Conservation (phyloP, 768 basidiomycete genomes). For the Paxillus involutus region DNA sequence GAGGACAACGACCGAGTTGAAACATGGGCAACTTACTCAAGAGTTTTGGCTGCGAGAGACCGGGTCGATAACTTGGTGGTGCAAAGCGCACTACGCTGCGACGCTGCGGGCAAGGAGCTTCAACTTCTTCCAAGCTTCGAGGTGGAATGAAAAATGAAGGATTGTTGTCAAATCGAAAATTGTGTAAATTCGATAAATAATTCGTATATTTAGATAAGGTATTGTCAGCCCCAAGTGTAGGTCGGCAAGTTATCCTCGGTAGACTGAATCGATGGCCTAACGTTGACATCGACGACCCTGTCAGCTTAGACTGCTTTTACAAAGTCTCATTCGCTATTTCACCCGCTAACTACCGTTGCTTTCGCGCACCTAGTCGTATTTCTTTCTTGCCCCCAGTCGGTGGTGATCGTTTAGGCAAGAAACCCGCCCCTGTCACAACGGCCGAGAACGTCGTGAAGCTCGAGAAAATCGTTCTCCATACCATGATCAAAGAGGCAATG, state of each 20-base stretch:
- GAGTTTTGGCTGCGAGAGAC: neutral
- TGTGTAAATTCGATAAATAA: too few species aligned
- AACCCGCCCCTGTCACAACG: conserved; percentile 63
- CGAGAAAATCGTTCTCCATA: conserved; percentile 84
- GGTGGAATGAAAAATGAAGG: too few species aligned
- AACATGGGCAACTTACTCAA: conserved; percentile 1
- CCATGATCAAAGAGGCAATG: conserved; percentile 81
- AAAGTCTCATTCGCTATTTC: neutral
- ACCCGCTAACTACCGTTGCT: neutral
- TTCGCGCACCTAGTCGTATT: neutral
- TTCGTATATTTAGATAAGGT: too few species aligned
- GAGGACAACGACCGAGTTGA: neutral
- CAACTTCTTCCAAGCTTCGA: too few species aligned
- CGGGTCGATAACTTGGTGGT: too few species aligned
- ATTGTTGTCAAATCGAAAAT: too few species aligned
- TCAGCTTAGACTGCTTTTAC: neutral
- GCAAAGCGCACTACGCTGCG: too few species aligned
- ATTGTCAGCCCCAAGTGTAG: too few species aligned
- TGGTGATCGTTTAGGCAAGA: conserved; percentile 65
- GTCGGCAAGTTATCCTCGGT: too few species aligned
- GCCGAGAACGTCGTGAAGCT: conserved; percentile 71
- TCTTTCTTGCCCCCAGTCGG: conserved; percentile 54
- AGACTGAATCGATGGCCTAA: too few species aligned
- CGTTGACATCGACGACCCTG: too few species aligned
- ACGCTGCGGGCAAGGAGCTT: too few species aligned